Percentiles rank a stretch among this genome's conserved stretches.
phyloP scores from a whole-genome alignment of 106 monocot species.

The Cymbidium sinense region DNA sequence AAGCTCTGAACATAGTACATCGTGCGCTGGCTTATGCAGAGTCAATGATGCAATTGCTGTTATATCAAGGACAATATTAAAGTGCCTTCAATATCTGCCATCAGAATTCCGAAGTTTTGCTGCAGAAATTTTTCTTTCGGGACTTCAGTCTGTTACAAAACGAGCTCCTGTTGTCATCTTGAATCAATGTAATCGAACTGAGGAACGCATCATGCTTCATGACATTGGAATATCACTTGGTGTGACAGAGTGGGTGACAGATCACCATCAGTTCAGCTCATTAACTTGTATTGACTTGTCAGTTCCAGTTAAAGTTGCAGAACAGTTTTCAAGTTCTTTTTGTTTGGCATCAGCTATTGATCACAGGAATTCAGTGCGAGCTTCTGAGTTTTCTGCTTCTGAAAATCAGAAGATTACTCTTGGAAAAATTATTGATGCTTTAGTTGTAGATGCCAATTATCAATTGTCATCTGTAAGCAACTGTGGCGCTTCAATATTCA shows the following conservation, averaged over 20 bases:
- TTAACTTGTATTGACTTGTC: slow-evolving; percentile 13
- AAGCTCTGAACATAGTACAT: not conserved
- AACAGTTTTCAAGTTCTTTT: not conserved
- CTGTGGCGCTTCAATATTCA: not conserved
- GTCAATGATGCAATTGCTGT: slow-evolving; percentile 17
- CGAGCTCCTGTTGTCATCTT: slow-evolving; percentile 46
- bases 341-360: slow-evolving; percentile 5
- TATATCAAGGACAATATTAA: slow-evolving; percentile 57
- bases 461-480: slow-evolving; percentile 7
- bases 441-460: not conserved
- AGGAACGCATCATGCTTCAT: slow-evolving; percentile 86
- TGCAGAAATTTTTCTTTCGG: slow-evolving; percentile 71
- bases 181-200: slow-evolving; percentile 37
- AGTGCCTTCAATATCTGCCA: slow-evolving; percentile 72
- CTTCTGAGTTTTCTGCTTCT: slow-evolving; percentile 5
- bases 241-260: slow-evolving; percentile 70
- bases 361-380: slow-evolving; percentile 5
- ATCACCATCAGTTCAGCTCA: slow-evolving; percentile 52
- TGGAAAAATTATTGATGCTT: slow-evolving; percentile 6
- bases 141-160: slow-evolving; percentile 42
- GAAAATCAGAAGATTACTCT: not conserved
- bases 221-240: slow-evolving; percentile 91
- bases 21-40: slow-evolving; percentile 2
- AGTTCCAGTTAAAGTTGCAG: not conserved
- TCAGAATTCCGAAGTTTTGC: slow-evolving; percentile 73